A percentile compares a stretch with the other conserved stretches of the same genome.
Evolutionary conservation across 768 basidiomycete genomes (phyloP).

Genomic region (Psilocybe cyanescens): DNA sequence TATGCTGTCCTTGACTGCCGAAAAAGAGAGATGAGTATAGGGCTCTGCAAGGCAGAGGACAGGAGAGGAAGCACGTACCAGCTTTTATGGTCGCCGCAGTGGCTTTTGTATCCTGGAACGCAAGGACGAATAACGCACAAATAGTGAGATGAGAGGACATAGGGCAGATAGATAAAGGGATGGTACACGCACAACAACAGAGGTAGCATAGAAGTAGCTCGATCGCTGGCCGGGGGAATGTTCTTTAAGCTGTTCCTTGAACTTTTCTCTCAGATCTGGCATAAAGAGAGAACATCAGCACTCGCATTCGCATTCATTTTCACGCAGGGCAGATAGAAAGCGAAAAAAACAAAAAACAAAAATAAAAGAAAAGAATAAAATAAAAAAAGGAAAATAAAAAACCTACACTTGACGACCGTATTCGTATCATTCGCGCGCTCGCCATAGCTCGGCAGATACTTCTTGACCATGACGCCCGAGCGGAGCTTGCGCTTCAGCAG

Average conservation of each 20-base stretch:
- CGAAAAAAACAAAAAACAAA: not conserved
- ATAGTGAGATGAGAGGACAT: not conserved
- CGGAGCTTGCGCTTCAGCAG: constrained; percentile 55
- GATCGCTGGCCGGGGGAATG: constrained; percentile 51
- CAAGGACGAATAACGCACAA: too few relatives aligned
- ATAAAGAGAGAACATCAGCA: constrained; percentile 7
- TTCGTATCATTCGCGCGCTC: constrained; percentile 61
- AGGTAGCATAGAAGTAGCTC: constrained; percentile 63
- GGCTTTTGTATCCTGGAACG: constrained; percentile 54
- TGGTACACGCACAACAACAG: constrained; percentile 53
- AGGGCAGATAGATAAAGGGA: not conserved
- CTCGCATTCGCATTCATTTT: too few relatives aligned
- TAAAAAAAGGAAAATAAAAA: not conserved
- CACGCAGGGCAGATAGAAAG: too few relatives aligned
- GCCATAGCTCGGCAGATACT: constrained; percentile 64
- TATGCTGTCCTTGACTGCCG: constrained; percentile 56
- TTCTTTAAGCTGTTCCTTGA: constrained; percentile 54
- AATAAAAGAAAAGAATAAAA: not conserved
- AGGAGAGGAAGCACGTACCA: constrained; percentile 35
- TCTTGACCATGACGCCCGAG: constrained; percentile 49
- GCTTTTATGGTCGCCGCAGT: constrained; percentile 55
- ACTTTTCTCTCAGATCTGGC: constrained; percentile 42
- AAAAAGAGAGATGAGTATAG: not conserved
- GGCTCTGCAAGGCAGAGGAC: not conserved
- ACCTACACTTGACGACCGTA: constrained; percentile 60